Base-by-base conservation (phyloP, 2,329 filamentous ascomycete species). In the Lecanosticta acicola region DNA sequence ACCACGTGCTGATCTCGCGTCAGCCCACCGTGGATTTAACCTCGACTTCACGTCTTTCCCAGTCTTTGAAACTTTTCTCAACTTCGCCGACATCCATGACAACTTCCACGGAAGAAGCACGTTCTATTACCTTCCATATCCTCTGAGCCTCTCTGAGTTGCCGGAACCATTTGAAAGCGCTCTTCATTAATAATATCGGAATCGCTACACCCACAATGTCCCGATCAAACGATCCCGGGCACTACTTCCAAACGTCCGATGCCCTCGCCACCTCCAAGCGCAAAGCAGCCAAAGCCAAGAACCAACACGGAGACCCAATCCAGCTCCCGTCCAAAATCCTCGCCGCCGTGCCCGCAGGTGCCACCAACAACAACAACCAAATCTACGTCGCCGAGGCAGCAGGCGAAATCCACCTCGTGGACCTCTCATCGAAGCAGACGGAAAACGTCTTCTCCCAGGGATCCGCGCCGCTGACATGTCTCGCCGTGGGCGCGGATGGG, bases 171-270 rank as follows among this genome's bases (percentile, higher is more conserved):
- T n/a, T n/a, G n/a, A n/a, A n/a, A n/a, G n/a, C n/a, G n/a, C n/a
- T n/a, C n/a, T n/a, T n/a, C n/a, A n/a, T n/a, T n/a, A n/a, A n/a
- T n/a, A n/a, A n/a, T n/a, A n/a, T n/a, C n/a, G n/a, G n/a, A n/a
- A n/a, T n/a, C n/a, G n/a, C n/a, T n/a, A n/a, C n/a, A n/a, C n/a
- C n/a, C 24, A 29, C 14, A 32, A 83, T 79, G 73, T 84, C 85
- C 66, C 77, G 80, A 53, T 85, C 85, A 20, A 77, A 79, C 41
- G 80, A 94, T 61, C 77, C 83, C 41, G 83, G 85, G 21, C 81
- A 93, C 63, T 97, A 94, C 73, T 97, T 97, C 64, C 87, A 96
- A 68, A 94, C 89, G 21, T 85, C 90, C 49, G 71, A 77, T 37
- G 70, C 77, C 19, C 62, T 75, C 45, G 63, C 68, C 53, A 71